These are phyloP conservation scores for Linnemannia zychae DNA, from an alignment of 192 early-diverging fungal species.

Conservation along the genomic window DNA sequence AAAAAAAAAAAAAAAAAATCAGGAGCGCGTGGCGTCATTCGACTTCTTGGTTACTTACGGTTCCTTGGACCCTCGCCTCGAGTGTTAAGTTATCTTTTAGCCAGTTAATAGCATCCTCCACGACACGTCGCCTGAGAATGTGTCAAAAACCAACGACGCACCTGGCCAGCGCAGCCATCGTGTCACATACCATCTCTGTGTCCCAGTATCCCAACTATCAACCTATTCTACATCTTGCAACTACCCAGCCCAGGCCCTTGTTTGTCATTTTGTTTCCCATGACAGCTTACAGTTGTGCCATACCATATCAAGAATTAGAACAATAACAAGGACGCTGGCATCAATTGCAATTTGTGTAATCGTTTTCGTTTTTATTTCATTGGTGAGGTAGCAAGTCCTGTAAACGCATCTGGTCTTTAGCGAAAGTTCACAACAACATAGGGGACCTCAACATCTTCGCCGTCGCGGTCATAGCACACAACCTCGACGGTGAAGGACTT, in stretches of 20 bases:
- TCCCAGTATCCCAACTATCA: too few species aligned
- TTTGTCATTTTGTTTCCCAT: too few species aligned
- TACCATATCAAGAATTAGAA: not conserved
- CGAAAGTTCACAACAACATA: constrained; percentile 50
- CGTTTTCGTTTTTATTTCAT: constrained; percentile 4
- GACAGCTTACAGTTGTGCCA: too few species aligned
- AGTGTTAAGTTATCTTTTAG: too few species aligned
- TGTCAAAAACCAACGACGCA: not conserved
- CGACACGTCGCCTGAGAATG: not conserved
- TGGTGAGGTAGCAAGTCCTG: not conserved
- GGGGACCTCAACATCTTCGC: constrained; percentile 89
- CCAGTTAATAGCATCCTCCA: not conserved
- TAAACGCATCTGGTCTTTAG: not conserved
- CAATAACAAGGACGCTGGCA: not conserved
- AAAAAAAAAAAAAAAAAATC: not conserved
- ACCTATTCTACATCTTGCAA: too few species aligned
- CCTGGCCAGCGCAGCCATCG: not conserved
- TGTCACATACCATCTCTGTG: not conserved
- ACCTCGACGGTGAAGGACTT: constrained; percentile 89
- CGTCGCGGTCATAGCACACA: constrained; percentile 89
- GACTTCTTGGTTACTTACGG: too few species aligned
- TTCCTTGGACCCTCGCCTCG: too few species aligned
- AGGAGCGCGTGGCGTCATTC: too few species aligned
- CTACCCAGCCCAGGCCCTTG: too few species aligned
- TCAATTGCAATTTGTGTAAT: not conserved